Conservation (phyloP, 345 rosid genomes). For the Erysimum cheiranthoides region DNA sequence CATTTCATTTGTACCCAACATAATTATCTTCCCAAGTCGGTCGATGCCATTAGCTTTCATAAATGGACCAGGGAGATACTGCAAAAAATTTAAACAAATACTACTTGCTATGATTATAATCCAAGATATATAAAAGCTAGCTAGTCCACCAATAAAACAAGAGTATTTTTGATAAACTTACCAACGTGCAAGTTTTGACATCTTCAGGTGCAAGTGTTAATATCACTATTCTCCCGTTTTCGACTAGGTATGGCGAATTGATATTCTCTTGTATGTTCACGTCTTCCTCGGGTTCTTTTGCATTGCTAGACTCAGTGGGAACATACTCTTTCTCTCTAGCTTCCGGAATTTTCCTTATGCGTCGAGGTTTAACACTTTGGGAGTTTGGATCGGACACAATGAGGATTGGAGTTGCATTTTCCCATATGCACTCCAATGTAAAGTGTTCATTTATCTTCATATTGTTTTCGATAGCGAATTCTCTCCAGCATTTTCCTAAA, state of each 20-base stretch:
- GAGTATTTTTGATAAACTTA: background rate
- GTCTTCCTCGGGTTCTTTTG: background rate
- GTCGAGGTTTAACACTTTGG: background rate
- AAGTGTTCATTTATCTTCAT: conserved; percentile 10
- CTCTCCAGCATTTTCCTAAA: conserved; percentile 14
- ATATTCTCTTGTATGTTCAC: background rate
- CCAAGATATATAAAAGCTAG: no score
- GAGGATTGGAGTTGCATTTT: conserved; percentile 26
- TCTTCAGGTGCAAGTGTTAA: background rate
- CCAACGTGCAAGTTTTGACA: background rate
- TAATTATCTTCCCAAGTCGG: background rate
- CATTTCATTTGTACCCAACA: background rate
- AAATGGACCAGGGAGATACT: conserved; percentile 22
- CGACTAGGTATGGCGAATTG: background rate
- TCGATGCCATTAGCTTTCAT: conserved; percentile 20
- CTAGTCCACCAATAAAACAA: background rate
- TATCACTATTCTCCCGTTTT: background rate
- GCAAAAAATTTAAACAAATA: background rate
- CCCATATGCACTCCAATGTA: conserved; percentile 27
- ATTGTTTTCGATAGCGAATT: background rate
- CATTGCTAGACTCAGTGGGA: background rate
- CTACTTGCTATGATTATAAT: background rate
- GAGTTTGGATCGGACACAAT: background rate
- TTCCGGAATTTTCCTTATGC: background rate
- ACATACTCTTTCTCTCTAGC: background rate